phyloP scores from a whole-genome alignment of 2,329 filamentous ascomycete genomes.

The Periconia macrospinosa region DNA sequence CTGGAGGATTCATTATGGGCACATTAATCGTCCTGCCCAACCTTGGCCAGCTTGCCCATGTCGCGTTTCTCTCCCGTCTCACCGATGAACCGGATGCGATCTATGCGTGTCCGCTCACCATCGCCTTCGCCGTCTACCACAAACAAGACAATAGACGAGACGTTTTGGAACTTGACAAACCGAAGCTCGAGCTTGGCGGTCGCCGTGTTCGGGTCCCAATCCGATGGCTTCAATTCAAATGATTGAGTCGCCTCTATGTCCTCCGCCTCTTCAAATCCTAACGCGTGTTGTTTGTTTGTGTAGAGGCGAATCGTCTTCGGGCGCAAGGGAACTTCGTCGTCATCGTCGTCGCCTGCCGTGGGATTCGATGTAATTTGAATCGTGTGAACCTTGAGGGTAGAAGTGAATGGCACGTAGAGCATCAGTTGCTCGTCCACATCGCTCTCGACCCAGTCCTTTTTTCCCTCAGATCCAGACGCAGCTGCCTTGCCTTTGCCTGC shows the following conservation, averaged over 20 bases:
- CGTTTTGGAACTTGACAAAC: slow-evolving; percentile 97
- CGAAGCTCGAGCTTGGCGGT: slow-evolving; percentile 65
- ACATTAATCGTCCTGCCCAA: slow-evolving; percentile 65
- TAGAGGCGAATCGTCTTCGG: slow-evolving; percentile 84
- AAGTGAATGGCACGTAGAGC: slow-evolving; percentile 87
- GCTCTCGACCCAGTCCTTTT: slow-evolving; percentile 86
- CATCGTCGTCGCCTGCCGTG: slow-evolving; percentile 53
- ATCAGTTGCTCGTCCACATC: slow-evolving; percentile 97
- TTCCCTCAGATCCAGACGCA: slow-evolving; percentile 52
- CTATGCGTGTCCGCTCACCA: slow-evolving; percentile 81
- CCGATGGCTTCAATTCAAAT: slow-evolving; percentile 70
- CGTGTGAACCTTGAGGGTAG: slow-evolving; percentile 86
- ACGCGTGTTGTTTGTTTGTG: slow-evolving; percentile 83
- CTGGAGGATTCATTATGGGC: not conserved
- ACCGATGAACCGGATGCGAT: slow-evolving; percentile 78
- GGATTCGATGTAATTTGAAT: slow-evolving; percentile 80
- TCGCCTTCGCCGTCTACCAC: slow-evolving; percentile 80
- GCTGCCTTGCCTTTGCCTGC: slow-evolving; percentile 58
- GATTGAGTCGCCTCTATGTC: slow-evolving; percentile 79
- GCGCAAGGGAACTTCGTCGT: slow-evolving; percentile 76
- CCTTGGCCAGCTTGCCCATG: slow-evolving; percentile 93
- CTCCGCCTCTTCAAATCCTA: slow-evolving; percentile 94
- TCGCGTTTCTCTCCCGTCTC: slow-evolving; percentile 90
- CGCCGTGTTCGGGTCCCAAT: slow-evolving; percentile 67
- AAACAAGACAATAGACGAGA: slow-evolving; percentile 83